These are phyloP conservation scores for Citrullus colocynthis DNA, from an alignment of 306 rosid genomes.

Conservation along the genomic window DNA sequence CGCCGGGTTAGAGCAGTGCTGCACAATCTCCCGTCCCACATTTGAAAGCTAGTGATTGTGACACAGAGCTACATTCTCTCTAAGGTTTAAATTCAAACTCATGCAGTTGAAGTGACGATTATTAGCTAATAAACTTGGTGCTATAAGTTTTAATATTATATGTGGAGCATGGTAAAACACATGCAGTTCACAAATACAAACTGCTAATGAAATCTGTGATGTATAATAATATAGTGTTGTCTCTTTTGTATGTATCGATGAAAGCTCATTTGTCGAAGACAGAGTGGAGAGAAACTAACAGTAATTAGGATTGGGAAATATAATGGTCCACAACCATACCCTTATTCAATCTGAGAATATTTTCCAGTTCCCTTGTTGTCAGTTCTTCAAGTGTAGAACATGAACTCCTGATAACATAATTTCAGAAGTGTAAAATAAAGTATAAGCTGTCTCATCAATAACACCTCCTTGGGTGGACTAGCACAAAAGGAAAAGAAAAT, in stretches of 20 bases:
- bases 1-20: no score
- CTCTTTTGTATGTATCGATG: neutral
- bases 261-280: neutral
- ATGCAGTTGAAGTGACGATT: neutral
- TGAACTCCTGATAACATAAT: constrained; percentile 47
- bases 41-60: no score
- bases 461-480: neutral
- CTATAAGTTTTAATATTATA: neutral
- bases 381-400: constrained; percentile 82
- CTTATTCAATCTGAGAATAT: constrained; percentile 60
- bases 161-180: neutral
- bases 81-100: constrained; percentile 1
- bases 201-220: neutral
- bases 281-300: neutral
- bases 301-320: neutral
- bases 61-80: neutral
- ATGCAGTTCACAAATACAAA: neutral
- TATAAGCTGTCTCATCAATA: neutral
- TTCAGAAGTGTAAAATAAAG: constrained; percentile 13
- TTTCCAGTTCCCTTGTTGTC: constrained; percentile 68
- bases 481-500: neutral
- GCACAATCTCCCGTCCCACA: no score
- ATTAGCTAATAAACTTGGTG: neutral
- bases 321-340: constrained; percentile 29
- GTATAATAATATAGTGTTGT: neutral